These are phyloP conservation scores for Claviceps digitariae DNA, from an alignment of 2,329 filamentous ascomycete species.

Conservation along the genomic window DNA sequence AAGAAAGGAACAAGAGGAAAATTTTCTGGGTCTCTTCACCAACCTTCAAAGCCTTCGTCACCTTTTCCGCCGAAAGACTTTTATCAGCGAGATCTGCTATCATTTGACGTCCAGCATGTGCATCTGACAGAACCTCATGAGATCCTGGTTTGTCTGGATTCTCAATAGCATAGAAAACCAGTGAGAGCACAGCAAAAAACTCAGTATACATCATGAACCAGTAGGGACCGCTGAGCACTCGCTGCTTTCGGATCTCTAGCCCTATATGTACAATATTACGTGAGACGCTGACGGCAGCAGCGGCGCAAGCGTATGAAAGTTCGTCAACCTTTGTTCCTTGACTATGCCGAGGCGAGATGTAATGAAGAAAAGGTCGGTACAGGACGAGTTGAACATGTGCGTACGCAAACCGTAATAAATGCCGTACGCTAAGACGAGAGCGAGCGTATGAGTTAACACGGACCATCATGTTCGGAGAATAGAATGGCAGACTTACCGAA, in stretches of 20 bases:
- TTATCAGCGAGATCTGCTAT: slow-evolving; percentile 66
- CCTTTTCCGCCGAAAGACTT: slow-evolving; percentile 80
- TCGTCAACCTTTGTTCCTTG: slow-evolving; percentile 52
- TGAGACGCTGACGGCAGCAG: slow-evolving; percentile 47
- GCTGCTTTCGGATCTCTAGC: slow-evolving; percentile 60
- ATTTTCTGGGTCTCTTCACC: slow-evolving; percentile 15
- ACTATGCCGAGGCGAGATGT: slow-evolving; percentile 53
- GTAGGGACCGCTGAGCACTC: slow-evolving; percentile 65
- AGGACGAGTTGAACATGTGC: slow-evolving; percentile 73
- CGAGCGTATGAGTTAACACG: neutral
- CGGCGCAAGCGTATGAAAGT: slow-evolving; percentile 61
- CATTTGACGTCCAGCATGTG: slow-evolving; percentile 70
- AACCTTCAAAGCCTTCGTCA: slow-evolving; percentile 65
- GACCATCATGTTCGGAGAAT: too few species aligned
- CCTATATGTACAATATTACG: slow-evolving; percentile 70
- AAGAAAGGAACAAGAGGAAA: too few species aligned
- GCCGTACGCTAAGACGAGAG: slow-evolving; percentile 43
- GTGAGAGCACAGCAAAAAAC: slow-evolving; percentile 66
- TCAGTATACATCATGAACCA: slow-evolving; percentile 82
- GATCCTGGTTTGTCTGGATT: slow-evolving; percentile 64
- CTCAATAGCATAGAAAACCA: slow-evolving; percentile 69
- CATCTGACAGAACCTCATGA: slow-evolving; percentile 73
- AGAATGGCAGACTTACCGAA: slow-evolving; percentile 44
- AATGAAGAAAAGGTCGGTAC: slow-evolving; percentile 74
- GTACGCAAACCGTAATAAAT: slow-evolving; percentile 65